Evolutionary conservation across 73 alveolate genomes (phyloP), one percentile per base, ranked within the genome.

Genomic region (Paramecium pentaurelia): DNA sequence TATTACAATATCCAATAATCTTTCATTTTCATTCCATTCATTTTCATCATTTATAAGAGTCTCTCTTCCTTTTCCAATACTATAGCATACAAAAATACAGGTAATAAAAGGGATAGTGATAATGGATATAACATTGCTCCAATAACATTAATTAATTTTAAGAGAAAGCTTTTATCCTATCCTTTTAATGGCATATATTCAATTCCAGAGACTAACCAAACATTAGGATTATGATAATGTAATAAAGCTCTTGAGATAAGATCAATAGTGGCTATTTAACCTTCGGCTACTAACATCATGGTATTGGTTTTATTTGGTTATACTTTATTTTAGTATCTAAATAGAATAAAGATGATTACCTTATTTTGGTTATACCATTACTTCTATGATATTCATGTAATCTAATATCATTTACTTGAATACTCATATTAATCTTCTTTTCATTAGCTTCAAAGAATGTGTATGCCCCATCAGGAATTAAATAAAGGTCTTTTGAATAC

Each of bases 41-140:
- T 98, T 94, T 98, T 97, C 99, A 98, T 98, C 59, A 96, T 97
- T 86, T 98, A 98, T 28, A 97, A 94, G 30, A 98, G 96, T 92
- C 95, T 98, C 47, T 97, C 95, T 92, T 98, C 99, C 93, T 98
- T 98, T 92, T 98, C 99, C 4, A 98, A 93, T n/a, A 98, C 99
- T 12, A 98, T 97, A 40, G 94, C 92, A 86, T 98, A 97, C 95
- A 98, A 91, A 92, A 98, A 98, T 22, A 97, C 98, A 37, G 99
- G 99, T 84, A 97, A 93, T 88, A 98, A 92, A 58, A 98, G 93
- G 58, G 99, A 94, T 9, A 98, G 75, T 11, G 99, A 92, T 25
- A 97, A 84, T 4, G 99, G 99, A 93, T 96, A 97, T 25, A 98
- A 92, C 70, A 95, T 92, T 34, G 95, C 93, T 40, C 99, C 99